A percentile compares a stretch with the other conserved stretches of the same genome.
Conservation (phyloP, 192 early-diverging fungal genomes). For the Polychytrium aggregatum region DNA sequence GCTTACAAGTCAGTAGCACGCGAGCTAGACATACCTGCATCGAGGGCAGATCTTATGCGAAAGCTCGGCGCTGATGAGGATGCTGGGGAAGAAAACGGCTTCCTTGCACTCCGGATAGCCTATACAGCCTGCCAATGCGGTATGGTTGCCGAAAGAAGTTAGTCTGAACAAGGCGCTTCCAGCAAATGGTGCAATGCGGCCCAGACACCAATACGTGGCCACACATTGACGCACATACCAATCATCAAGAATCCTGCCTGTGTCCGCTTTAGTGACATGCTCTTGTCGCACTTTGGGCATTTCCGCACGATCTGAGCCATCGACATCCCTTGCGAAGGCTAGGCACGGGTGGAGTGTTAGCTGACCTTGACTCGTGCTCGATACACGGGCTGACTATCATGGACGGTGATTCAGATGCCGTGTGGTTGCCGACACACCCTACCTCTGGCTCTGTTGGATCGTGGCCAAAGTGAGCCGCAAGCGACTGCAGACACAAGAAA, state of each 20-base stretch:
- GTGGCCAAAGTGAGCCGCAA: constrained; percentile 23
- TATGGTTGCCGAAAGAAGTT: constrained; percentile 8
- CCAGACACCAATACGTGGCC: constrained; percentile 3
- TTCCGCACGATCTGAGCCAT: constrained; percentile 6
- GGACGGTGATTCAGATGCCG: neutral
- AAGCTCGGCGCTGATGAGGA: constrained; percentile 2
- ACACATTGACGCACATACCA: neutral
- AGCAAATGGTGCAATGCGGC: too few relatives aligned
- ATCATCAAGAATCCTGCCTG: constrained; percentile 6
- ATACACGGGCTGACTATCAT: neutral
- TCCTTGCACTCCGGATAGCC: constrained; percentile 33
- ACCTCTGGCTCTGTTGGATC: constrained; percentile 1
- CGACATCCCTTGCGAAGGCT: neutral
- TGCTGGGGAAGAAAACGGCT: constrained; percentile 27
- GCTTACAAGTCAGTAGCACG: neutral
- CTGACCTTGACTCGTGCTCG: neutral
- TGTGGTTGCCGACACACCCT: neutral
- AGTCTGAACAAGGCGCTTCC: constrained; percentile 3
- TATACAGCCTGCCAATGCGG: constrained; percentile 18
- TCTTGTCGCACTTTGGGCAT: constrained; percentile 5
- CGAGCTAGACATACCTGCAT: constrained; percentile 5
- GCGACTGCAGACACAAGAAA: too few relatives aligned
- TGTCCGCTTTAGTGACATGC: constrained; percentile 13
- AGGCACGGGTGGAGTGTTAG: neutral
- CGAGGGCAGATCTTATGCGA: constrained; percentile 11